Evolutionary conservation across 176 grass and related monocot genomes (phyloP), one percentile per base, ranked within the genome.

Genomic region (Alloteropsis semialata): DNA sequence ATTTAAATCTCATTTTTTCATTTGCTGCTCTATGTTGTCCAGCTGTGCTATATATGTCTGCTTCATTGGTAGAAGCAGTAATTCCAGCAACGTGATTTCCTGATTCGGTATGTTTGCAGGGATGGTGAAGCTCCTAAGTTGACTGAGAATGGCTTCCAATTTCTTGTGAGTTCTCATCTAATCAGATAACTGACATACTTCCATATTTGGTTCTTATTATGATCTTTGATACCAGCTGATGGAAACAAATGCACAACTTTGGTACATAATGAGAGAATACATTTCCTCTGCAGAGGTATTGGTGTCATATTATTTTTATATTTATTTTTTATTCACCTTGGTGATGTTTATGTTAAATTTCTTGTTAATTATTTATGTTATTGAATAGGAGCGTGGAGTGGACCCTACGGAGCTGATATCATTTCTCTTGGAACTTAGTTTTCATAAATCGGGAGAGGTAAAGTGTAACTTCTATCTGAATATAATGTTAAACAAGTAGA

Each of bases 261-360:
- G 95, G 95, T 94, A 97, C 84, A 92, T 97, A 85, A 94, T 97
- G 89, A 84, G 92, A 90, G 95, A 97, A 92, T 98, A 95, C 63
- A 98, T 98, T 69, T 98, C 90, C 81, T 93, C 90, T 29, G 69
- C 96, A 57, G 96, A 98, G 96, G 96, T 98, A 91, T 55, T 50
- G 39, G n/a, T 84, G 76, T 9, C 34, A 69, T 86, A 66, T 76
- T 65, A 37, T 61, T 72, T 69, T 39, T 56, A 71, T 33, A n/a
- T 87, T 36, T 17, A 55, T 70, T 69, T 72, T 57, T 57, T 34
- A 55, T 86, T 83, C 9, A 41, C 3, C 59, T 32, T 67, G 28
- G 33, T 66, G 28, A 50, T 55, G 72, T 80, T 34, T 81, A 38
- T 84, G 69, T 61, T 78, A 12, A 34, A 33, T 60, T 60, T n/a